These are phyloP conservation scores for Podospora conica DNA, from an alignment of 495 filamentous ascomycete species.

Conservation along the genomic window DNA sequence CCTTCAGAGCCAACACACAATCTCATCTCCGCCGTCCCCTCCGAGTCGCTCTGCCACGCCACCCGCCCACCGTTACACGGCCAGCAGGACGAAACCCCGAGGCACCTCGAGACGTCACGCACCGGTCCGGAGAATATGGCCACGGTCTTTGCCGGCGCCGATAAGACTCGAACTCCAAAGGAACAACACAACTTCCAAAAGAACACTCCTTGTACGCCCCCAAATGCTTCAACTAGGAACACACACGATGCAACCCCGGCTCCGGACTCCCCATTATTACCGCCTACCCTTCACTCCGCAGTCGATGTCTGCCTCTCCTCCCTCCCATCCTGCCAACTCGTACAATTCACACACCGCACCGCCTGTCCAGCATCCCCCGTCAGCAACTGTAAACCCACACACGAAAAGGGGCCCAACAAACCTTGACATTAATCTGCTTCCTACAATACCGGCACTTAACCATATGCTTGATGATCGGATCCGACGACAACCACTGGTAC, in stretches of 20 bases:
- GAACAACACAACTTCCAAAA: neutral
- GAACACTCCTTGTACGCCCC: neutral
- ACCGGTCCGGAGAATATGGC: neutral
- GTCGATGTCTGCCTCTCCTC: constrained; percentile 43
- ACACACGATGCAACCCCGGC: neutral
- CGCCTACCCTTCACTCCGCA: neutral
- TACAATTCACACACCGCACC: constrained; percentile 57
- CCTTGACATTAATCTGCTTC: constrained; percentile 60
- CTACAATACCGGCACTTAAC: constrained; percentile 68
- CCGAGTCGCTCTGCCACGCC: neutral
- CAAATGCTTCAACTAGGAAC: neutral
- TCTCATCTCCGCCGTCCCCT: neutral
- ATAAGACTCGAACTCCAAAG: neutral
- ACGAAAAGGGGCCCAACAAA: constrained; percentile 23
- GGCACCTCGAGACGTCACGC: neutral
- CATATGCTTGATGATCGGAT: constrained; percentile 64
- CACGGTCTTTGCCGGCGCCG: neutral
- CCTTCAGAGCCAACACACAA: neutral
- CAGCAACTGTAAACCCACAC: neutral
- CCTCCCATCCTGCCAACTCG: constrained; percentile 71
- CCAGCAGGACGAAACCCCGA: neutral
- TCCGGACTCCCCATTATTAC: neutral
- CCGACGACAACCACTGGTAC: constrained; percentile 55
- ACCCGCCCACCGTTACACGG: neutral
- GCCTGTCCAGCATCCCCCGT: neutral